phyloP scores from a whole-genome alignment of 2,329 filamentous ascomycete species.

The Incumbomyces delicatus region DNA sequence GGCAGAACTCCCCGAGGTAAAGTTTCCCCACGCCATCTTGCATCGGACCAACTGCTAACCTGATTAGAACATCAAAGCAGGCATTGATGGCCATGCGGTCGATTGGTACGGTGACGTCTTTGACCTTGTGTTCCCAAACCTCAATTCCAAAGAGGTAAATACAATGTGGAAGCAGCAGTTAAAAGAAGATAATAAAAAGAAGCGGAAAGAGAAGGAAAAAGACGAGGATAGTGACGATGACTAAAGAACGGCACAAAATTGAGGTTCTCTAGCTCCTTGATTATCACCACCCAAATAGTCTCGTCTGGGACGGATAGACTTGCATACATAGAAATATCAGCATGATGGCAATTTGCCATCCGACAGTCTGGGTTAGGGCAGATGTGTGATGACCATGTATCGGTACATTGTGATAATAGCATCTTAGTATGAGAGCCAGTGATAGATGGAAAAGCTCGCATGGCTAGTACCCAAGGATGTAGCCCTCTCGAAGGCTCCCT shows the following conservation, averaged over 20 bases:
- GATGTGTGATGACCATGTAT: too few species aligned
- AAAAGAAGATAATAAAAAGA: constrained; percentile 45
- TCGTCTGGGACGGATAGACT: too few species aligned
- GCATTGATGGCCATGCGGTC: constrained; percentile 81
- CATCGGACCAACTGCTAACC: constrained; percentile 44
- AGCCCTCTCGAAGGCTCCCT: too few species aligned
- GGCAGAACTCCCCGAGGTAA: constrained; percentile 90
- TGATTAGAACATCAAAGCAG: constrained; percentile 94
- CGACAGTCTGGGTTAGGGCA: too few species aligned
- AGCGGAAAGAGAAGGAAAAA: constrained; percentile 18
- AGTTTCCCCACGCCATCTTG: constrained; percentile 27
- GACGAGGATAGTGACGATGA: constrained; percentile 9
- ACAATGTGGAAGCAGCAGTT: constrained; percentile 59
- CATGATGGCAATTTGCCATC: too few species aligned
- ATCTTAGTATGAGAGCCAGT: too few species aligned
- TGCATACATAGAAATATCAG: too few species aligned
- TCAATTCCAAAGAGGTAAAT: constrained; percentile 66
- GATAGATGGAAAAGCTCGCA: too few species aligned
- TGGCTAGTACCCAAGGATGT: too few species aligned
- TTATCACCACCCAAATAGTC: too few species aligned
- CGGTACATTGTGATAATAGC: too few species aligned
- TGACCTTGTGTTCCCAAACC: constrained; percentile 72
- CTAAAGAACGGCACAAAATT: neutral
- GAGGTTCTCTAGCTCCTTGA: too few species aligned
- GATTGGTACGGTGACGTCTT: constrained; percentile 94